These are phyloP conservation scores for Trichoderma arundinaceum DNA, from an alignment of 2,329 filamentous ascomycete species.

Conservation along the genomic window DNA sequence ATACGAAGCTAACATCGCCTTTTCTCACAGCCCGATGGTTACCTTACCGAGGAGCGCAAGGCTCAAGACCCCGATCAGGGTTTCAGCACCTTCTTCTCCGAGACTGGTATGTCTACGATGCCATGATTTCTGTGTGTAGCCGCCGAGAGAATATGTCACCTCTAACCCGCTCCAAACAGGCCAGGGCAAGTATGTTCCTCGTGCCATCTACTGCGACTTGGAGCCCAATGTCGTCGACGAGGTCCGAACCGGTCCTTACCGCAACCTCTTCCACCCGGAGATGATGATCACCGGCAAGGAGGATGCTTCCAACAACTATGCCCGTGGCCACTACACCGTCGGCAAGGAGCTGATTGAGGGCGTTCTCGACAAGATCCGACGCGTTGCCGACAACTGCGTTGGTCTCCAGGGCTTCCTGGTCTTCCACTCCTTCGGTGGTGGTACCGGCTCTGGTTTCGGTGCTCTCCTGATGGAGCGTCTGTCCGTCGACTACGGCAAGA, in stretches of 20 bases:
- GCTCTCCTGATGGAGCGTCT: slow-evolving; percentile 98
- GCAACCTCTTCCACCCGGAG: slow-evolving; percentile 96
- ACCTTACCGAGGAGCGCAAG: slow-evolving; percentile 98
- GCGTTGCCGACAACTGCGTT: slow-evolving; percentile 96
- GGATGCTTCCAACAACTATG: slow-evolving; percentile 99
- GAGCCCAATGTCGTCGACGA: slow-evolving; percentile 99
- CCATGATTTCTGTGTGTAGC: not conserved
- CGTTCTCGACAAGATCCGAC: slow-evolving; percentile 96
- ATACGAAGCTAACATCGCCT: slow-evolving; percentile 26
- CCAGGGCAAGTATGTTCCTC: slow-evolving; percentile 98
- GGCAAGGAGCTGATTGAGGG: slow-evolving; percentile 99
- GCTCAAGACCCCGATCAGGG: slow-evolving; percentile 89
- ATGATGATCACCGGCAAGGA: slow-evolving; percentile 99
- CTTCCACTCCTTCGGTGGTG: slow-evolving; percentile 99
- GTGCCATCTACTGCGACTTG: slow-evolving; percentile 99
- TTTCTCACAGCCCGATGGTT: slow-evolving; percentile 83
- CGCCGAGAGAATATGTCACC: slow-evolving; percentile 1
- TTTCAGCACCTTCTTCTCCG: slow-evolving; percentile 99
- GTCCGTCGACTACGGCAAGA: slow-evolving; percentile 99
- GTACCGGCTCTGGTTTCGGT: slow-evolving; percentile 98
- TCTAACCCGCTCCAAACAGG: slow-evolving; percentile 58
- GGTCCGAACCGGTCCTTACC: slow-evolving; percentile 96
- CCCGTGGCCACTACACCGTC: slow-evolving; percentile 98
- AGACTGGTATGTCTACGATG: slow-evolving; percentile 74
- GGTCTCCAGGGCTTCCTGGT: slow-evolving; percentile 99